Evolutionary conservation across 345 rosid genomes (phyloP), one percentile per base, ranked within the genome.

Genomic region (Nephelium lappaceum): DNA sequence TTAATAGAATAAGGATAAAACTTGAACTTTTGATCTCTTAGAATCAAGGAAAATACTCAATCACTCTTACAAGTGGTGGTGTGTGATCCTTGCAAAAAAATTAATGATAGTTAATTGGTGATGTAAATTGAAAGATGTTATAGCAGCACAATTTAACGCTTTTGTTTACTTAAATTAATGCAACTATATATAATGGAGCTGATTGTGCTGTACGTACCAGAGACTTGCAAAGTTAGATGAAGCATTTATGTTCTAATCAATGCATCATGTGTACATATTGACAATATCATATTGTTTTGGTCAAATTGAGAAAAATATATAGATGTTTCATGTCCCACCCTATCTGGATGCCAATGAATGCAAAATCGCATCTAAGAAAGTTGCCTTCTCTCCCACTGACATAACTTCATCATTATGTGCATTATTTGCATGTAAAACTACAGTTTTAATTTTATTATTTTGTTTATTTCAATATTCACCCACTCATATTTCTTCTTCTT

Each of bases 361-460:
- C 41, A 25, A 49, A 49, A 25, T 70, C 61, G 6, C 5, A 38
- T 8, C 11, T 38, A 57, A 19, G 5, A 57, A 21, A 19, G 51
- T 21, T 23, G 36, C n/a, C 53, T 58, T 41, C 36, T 14, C 69
- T 6, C n/a, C 55, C 55, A 73, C 68, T 69, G 77, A 63, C 77
- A 73, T 18, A 31, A 31, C 66, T n/a, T 11, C 57, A 3, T 57
- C 15, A 41, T 24, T 60, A 19, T 42, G 8, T 45, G 16, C 42
- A 12, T n/a, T 21, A 11, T n/a, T 23, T 16, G 63, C 45, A n/a
- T 5, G 64, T 38, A 36, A 19, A 71, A 24, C 6, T 14, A 49
- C 60, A 7, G 36, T 31, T 31, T 31, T 31, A 31, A 31, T 31
- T 31, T 31, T 31, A 31, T 31, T 31, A 7, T 21, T 19, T 19